A percentile compares a stretch with the other conserved stretches of the same genome.
Evolutionary conservation across 169 alveolate species (phyloP).

Genomic region (Theileria orientalis): DNA sequence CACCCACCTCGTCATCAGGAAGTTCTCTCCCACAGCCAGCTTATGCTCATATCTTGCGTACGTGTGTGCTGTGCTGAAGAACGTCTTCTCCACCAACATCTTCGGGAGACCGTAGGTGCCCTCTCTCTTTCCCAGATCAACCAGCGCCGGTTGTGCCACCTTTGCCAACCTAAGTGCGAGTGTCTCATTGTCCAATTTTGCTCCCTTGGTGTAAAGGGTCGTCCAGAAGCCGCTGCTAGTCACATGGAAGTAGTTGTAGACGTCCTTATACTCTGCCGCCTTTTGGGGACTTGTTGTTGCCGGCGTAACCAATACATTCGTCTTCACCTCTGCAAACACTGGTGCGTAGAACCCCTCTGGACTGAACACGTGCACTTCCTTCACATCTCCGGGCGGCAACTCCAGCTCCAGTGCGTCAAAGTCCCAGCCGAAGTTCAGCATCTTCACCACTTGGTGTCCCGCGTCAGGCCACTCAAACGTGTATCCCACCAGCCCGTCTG

Average conservation of each 20-base stretch:
- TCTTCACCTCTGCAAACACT: neutral
- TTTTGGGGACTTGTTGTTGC: neutral
- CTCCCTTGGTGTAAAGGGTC: neutral
- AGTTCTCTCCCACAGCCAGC: neutral
- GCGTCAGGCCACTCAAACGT: neutral
- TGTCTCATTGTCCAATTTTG: neutral
- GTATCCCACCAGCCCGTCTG: neutral
- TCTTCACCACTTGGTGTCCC: neutral
- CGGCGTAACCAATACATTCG: neutral
- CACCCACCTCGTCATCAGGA: neutral
- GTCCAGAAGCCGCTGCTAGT: conserved; percentile 5
- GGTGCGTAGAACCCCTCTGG: neutral
- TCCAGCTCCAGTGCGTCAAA: neutral
- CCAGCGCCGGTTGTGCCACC: neutral
- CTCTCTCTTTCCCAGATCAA: conserved; percentile 4
- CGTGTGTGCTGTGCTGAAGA: neutral
- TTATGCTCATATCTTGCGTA: conserved; percentile 11
- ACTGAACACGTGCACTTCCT: neutral
- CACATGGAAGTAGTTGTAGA: neutral
- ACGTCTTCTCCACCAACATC: neutral
- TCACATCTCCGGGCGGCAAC: neutral
- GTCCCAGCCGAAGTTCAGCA: neutral
- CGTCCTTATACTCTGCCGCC: too few relatives aligned
- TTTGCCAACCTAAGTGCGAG: conserved; percentile 1
- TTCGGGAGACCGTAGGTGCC: conserved; percentile 2